Percentiles rank a stretch among this genome's conserved stretches.
These are phyloP conservation scores for Oryza nivara DNA, from an alignment of 176 grass and related monocot genomes.

Conservation along the genomic window DNA sequence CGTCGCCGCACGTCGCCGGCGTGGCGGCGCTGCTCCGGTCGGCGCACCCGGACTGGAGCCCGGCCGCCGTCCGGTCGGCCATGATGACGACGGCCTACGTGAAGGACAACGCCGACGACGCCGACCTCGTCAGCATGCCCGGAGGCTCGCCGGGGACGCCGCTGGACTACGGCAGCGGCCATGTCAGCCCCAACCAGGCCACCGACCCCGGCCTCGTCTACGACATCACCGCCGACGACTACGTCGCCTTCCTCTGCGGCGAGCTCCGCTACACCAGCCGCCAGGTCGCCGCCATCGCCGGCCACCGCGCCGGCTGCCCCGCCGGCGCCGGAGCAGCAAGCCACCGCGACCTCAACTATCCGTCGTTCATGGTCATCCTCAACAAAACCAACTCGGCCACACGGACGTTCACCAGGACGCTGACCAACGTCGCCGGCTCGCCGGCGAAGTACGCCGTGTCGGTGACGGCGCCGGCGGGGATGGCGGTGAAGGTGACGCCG, in stretches of 20 bases:
- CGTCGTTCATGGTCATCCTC: constrained; percentile 74
- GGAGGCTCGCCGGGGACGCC: constrained; percentile 42
- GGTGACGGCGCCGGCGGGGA: constrained; percentile 42
- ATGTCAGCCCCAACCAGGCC: constrained; percentile 67
- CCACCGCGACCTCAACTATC: constrained; percentile 70
- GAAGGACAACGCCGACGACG: constrained; percentile 50
- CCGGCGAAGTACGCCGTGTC: constrained; percentile 44
- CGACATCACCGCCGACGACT: constrained; percentile 56
- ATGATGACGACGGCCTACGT: constrained; percentile 81
- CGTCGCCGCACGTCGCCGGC: constrained; percentile 70
- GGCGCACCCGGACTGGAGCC: constrained; percentile 67
- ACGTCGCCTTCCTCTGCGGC: constrained; percentile 66
- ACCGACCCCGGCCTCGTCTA: constrained; percentile 71
- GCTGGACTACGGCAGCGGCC: constrained; percentile 67
- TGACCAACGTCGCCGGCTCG: constrained; percentile 49
- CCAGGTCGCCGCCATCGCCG: constrained; percentile 50
- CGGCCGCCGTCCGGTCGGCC: constrained; percentile 65
- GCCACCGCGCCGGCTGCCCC: constrained; percentile 44
- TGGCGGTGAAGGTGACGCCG: constrained; percentile 65
- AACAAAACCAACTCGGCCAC: constrained; percentile 46
- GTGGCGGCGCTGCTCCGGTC: constrained; percentile 65
- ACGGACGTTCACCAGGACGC: constrained; percentile 56
- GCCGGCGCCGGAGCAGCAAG: constrained; percentile 21
- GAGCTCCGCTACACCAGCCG: constrained; percentile 46
- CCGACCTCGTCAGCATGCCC: constrained; percentile 41